Conservation (phyloP, 2,329 filamentous ascomycete genomes). For the Xylaria sp. region DNA sequence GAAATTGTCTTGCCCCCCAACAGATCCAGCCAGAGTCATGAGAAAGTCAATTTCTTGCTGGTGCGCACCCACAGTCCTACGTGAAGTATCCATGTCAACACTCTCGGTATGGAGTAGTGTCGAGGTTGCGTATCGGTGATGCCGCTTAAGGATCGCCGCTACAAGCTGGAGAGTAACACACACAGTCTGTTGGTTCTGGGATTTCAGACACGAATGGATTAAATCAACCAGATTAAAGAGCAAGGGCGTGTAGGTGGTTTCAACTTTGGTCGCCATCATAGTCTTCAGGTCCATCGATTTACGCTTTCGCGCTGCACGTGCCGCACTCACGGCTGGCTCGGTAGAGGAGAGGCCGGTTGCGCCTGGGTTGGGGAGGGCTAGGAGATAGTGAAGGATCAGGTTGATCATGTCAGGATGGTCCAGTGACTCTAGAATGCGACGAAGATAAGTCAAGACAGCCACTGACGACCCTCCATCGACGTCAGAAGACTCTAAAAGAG, state of each 20-base stretch:
- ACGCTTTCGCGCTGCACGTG: conserved; percentile 75
- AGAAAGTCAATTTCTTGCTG: conserved; percentile 75
- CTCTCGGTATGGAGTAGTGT: conserved; percentile 72
- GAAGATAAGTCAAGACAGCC: conserved; percentile 90
- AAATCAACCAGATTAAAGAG: conserved; percentile 94
- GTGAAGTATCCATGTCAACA: conserved; percentile 54
- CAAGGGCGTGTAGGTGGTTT: conserved; percentile 74
- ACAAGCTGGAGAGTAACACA: conserved; percentile 86
- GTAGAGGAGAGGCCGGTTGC: conserved; percentile 41
- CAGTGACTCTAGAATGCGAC: conserved; percentile 85
- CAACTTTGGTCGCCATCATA: conserved; percentile 74
- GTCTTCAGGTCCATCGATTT: conserved; percentile 88
- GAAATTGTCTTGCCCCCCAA: conserved; percentile 71
- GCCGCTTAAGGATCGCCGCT: conserved; percentile 81
- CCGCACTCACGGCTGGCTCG: conserved; percentile 63
- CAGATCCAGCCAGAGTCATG: conserved; percentile 66
- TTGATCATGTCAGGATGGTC: conserved; percentile 95
- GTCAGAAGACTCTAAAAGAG: conserved; percentile 93
- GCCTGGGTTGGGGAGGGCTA: conserved; percentile 71
- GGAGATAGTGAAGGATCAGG: conserved; percentile 87
- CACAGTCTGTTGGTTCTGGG: conserved; percentile 84
- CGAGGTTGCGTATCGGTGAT: conserved; percentile 82
- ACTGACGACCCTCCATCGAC: conserved; percentile 96
- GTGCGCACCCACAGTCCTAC: conserved; percentile 72
- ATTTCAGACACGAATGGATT: conserved; percentile 81